These are phyloP conservation scores for Diplocarpon rosae DNA, from an alignment of 2,329 filamentous ascomycete species.

Conservation along the genomic window DNA sequence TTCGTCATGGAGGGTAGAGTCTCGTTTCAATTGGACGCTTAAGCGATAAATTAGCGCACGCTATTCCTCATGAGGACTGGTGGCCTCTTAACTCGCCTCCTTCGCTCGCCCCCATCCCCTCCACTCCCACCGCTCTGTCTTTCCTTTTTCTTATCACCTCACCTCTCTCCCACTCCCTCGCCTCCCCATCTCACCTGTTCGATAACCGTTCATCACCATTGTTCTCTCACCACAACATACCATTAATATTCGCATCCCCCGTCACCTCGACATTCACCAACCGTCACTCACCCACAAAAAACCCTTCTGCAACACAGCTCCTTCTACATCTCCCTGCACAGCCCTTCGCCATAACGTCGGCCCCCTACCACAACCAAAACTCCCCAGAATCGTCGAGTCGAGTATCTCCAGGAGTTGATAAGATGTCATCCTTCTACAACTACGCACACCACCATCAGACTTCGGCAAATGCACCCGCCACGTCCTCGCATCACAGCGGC, in stretches of 20 bases:
- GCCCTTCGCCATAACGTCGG: no score
- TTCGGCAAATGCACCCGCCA: slow-evolving; percentile 34
- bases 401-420: slow-evolving; percentile 27
- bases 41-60: no score
- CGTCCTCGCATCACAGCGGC: slow-evolving; percentile 58
- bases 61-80: no score
- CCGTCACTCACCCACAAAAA: neutral
- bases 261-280: neutral
- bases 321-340: no score
- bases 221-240: no score
- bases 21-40: no score
- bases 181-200: slow-evolving; percentile 1
- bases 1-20: no score
- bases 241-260: no score
- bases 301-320: no score
- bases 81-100: neutral
- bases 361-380: neutral
- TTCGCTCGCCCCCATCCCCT: neutral
- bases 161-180: neutral
- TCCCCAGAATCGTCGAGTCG: neutral
- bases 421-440: slow-evolving; percentile 55
- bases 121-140: no score
- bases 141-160: neutral
- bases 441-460: slow-evolving; percentile 47
- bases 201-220: no score